Percentiles rank a stretch among this genome's conserved stretches.
These are phyloP conservation scores for Thermothielavioides terrestris DNA, from an alignment of 495 filamentous ascomycete genomes.

Conservation along the genomic window DNA sequence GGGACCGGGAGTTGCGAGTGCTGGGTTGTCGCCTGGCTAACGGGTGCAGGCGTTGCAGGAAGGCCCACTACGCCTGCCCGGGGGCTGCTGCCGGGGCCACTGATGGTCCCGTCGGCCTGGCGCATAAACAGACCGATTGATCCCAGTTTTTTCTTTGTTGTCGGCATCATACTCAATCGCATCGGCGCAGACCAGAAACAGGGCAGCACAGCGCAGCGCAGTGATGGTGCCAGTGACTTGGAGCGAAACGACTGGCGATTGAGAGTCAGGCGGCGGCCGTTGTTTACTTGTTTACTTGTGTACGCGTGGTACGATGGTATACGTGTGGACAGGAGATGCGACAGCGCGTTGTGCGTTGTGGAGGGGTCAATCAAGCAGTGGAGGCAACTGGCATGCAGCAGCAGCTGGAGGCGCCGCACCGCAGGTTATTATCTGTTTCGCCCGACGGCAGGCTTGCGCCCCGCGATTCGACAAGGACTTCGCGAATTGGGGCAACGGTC, in stretches of 20 bases:
- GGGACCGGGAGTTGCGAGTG: conserved; percentile 11
- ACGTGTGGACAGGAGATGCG: conserved; percentile 8
- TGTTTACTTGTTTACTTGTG: conserved; percentile 24
- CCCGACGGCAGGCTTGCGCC: conserved; percentile 19
- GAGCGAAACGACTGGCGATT: conserved; percentile 10
- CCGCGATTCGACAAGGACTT: conserved; percentile 22
- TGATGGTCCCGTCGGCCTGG: conserved; percentile 14
- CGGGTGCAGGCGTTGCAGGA: conserved; percentile 15
- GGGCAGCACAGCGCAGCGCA: no score
- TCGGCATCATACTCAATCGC: conserved; percentile 28
- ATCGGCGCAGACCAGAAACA: conserved; percentile 5
- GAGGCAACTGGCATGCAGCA: not conserved
- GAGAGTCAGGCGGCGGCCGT: conserved; percentile 2
- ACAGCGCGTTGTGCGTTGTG: not conserved
- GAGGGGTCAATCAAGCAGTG: not conserved
- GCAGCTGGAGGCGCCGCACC: conserved; percentile 13
- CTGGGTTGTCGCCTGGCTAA: conserved; percentile 6
- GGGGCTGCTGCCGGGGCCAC: conserved; percentile 13
- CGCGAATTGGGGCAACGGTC: conserved; percentile 19
- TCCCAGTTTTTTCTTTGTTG: conserved; percentile 28
- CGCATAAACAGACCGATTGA: conserved; percentile 23
- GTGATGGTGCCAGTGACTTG: no score
- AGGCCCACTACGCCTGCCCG: conserved; percentile 19
- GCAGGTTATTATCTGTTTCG: conserved; percentile 22
- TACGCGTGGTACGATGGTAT: conserved; percentile 4